Conservation (phyloP, 768 basidiomycete genomes). For the Tulasnella sp. region DNA sequence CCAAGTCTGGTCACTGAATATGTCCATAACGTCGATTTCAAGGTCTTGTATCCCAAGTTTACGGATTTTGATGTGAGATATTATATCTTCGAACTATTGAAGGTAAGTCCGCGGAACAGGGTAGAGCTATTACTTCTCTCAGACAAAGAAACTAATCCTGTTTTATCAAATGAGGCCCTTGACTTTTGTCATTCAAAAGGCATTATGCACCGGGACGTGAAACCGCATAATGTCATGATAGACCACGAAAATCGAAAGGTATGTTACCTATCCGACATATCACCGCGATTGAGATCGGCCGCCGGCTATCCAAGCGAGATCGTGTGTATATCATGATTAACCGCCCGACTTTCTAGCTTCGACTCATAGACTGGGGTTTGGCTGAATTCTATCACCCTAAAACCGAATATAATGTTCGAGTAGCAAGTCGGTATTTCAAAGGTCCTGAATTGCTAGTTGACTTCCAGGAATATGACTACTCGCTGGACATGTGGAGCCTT, state of each 20-base stretch:
- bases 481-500: conserved; percentile 58
- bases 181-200: conserved; percentile 61
- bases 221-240: conserved; percentile 63
- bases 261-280: conserved; percentile 22
- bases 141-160: background rate
- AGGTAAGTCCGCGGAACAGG: conserved; percentile 18
- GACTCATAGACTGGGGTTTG: conserved; percentile 63
- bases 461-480: conserved; percentile 60
- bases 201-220: conserved; percentile 59
- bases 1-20: conserved; percentile 57
- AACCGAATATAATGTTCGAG: conserved; percentile 58
- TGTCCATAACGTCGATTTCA: conserved; percentile 58
- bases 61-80: conserved; percentile 53
- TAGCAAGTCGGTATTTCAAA: conserved; percentile 61
- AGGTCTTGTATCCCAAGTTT: conserved; percentile 41
- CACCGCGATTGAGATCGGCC: background rate
- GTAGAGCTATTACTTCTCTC: background rate
- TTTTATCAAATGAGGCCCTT: conserved; percentile 32
- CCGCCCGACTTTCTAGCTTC: conserved; percentile 27
- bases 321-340: background rate
- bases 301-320: background rate
- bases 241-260: conserved; percentile 50
- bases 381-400: conserved; percentile 65
- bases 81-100: conserved; percentile 54
- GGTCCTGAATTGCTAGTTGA: conserved; percentile 59